phyloP scores from a whole-genome alignment of 352 stramenopile genomes.

The Achlya hypogyna region DNA sequence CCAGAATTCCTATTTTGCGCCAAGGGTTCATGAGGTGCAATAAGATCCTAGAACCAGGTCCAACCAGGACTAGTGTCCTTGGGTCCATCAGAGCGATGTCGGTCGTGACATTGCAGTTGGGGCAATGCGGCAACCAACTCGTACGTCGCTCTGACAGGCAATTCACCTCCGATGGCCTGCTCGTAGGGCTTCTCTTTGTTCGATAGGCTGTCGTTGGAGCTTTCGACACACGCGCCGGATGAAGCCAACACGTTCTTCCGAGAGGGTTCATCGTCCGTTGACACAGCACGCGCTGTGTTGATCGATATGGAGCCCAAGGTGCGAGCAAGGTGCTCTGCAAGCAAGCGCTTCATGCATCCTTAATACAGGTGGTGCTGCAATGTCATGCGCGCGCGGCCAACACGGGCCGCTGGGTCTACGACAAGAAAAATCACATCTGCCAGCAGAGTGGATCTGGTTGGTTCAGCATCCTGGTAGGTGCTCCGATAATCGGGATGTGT shows the following conservation, averaged over 20 bases:
- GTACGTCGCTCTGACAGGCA: background rate
- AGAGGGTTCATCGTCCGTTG: slow-evolving; percentile 8
- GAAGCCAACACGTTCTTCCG: slow-evolving; percentile 25
- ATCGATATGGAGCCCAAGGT: slow-evolving; percentile 82
- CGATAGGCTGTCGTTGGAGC: slow-evolving; percentile 41
- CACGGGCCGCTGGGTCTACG: slow-evolving; percentile 36
- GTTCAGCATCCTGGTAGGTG: background rate
- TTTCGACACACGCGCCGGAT: background rate
- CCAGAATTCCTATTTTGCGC: too few relatives aligned
- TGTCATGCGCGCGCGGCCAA: background rate
- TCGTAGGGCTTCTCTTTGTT: slow-evolving; percentile 41
- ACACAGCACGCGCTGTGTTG: slow-evolving; percentile 50
- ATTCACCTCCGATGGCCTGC: background rate
- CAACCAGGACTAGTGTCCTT: too few relatives aligned
- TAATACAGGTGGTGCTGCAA: slow-evolving; percentile 3
- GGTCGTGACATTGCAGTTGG: slow-evolving; percentile 62
- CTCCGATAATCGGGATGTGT: too few relatives aligned
- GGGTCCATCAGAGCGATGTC: too few relatives aligned
- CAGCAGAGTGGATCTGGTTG: slow-evolving; percentile 46
- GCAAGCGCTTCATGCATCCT: background rate
- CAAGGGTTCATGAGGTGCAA: too few relatives aligned
- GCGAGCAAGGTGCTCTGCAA: slow-evolving; percentile 36
- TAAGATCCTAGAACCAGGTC: too few relatives aligned
- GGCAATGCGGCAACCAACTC: slow-evolving; percentile 73
- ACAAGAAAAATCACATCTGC: slow-evolving; percentile 35